Evolutionary conservation across 2,329 filamentous ascomycete genomes (phyloP), one percentile per base, ranked within the genome.

Genomic region (Clonostachys chloroleuca): DNA sequence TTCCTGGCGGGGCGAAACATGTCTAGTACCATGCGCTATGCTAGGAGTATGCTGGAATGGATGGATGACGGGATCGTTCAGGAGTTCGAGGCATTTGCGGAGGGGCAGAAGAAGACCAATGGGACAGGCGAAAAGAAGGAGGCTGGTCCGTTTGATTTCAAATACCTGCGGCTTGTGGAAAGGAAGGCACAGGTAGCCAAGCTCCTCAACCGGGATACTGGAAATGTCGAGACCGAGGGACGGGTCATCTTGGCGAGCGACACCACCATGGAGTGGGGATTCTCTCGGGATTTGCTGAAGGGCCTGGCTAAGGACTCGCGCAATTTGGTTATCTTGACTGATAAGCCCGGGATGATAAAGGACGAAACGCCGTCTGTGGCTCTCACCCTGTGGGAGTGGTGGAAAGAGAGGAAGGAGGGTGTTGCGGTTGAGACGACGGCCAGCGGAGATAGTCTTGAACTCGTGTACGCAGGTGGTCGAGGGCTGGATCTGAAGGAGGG

Each of bases 11-110:
- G 91, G 37, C 86, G 85, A 49, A 95, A 90, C 51, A 87, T 89
- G 53, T 86, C 89, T 49, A 92, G 90, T 52, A 95, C 92, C 0
- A 88, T 97, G 77, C 81, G 90, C 45, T 89, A 96, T 55, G 89
- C 92, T 24, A 81, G 92, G 54, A 96, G 92, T 64, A 95, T 99
- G 89, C 74, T 99, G 34, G 94, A 99, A 62, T 99, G 94, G 94
- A 97, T 99, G 92, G 92, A 97, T 61, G 92, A 96, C 59, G 86
- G 84, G 49, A 95, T 99, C 49, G 87, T 95, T 40, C 84, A 91
- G 47, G 92, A 97, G 58, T 95, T 96, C 51, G 92, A 96, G 62
- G 83, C 86, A 13, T 75, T 84, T 43, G 79, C 77, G 3, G 79
- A 81, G 52, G 72, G 67, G 4, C 70, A 75, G 52, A 61, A 68